phyloP scores from a whole-genome alignment of 768 basidiomycete genomes.

The Tubosaeta sp. region DNA sequence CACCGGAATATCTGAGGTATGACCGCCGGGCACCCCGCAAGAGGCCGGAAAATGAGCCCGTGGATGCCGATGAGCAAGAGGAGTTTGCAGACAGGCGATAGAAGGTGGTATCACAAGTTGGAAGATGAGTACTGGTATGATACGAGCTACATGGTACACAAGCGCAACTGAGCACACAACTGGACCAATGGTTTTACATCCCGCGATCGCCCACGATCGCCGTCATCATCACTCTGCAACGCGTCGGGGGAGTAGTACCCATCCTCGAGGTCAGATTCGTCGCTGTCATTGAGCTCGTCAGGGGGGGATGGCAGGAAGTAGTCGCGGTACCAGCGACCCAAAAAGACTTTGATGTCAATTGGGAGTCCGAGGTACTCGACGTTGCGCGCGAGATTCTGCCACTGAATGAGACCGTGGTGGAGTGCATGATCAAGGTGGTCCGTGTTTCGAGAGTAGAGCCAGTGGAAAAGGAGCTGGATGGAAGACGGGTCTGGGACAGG shows the following conservation, averaged over 20 bases:
- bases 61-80: not conserved
- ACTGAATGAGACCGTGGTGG: constrained; percentile 58
- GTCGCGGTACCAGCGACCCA: constrained; percentile 69
- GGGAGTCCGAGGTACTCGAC: constrained; percentile 83
- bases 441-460: constrained; percentile 78
- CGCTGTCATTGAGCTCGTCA: constrained; percentile 3
- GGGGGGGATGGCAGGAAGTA: constrained; percentile 44
- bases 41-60: not conserved
- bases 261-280: constrained; percentile 32
- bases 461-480: constrained; percentile 69
- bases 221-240: constrained; percentile 26
- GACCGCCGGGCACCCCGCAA: constrained; percentile 33
- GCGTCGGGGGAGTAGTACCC: constrained; percentile 31
- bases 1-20: constrained; percentile 32
- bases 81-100: not conserved
- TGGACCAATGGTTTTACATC: constrained; percentile 38
- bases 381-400: constrained; percentile 87
- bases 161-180: constrained; percentile 23
- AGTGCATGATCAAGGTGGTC: constrained; percentile 64
- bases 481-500: constrained; percentile 73
- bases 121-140: not conserved
- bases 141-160: constrained; percentile 8
- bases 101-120: not conserved
- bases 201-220: constrained; percentile 42
- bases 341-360: constrained; percentile 70